Base-by-base conservation (phyloP, 768 basidiomycete species). In the Pulveroboletus frians region DNA sequence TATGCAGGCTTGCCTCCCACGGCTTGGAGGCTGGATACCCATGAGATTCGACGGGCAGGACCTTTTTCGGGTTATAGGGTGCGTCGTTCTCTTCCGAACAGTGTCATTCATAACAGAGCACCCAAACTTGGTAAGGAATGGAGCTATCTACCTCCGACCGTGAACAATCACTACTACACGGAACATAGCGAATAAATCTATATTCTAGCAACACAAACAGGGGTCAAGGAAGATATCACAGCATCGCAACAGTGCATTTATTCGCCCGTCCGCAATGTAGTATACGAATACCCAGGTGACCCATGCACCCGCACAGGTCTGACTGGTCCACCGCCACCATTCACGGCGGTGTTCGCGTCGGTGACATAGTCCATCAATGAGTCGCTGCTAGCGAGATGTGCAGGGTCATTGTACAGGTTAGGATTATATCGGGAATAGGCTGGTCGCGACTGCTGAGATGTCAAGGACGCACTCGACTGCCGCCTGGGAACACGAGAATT, bases 311-410 rank as follows among this genome's bases (percentile, higher is more conserved):
- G 58, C 39, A 49, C 49, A 26, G 46, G 52, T 14, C 64, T 53
- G 10, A 53, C 47, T 3, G 60, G 51, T 20, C 63, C 55, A 5
- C 52, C 58, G 39, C 55, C 61, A 1, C 47, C 59, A 15, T 66
- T 66, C 2, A 52, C 56, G 27, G 49, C 39, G 39, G 65, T 66
- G 35, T 67, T 66, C 5, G 52, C 52, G 20, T 30, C 57, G 26
- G 59, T 68, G 11, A 53, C 49, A 29, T 59, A 43, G 36, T 67
- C 67, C 20, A 54, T 15, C 17, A 65, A 37, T 1, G 67, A 69
- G 17, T 67, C 65, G 23, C 21, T 63, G 52, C 63, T 65, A 2
- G 49, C 52, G 0, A 67, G 39, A 34, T 60, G 58, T 1, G 60
- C 58, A 32, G 55, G 64, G 31, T 62, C 65, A 7, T 67, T 55